Base-by-base conservation (phyloP, 2,329 filamentous ascomycete genomes). In the Shiraia bambusicola region DNA sequence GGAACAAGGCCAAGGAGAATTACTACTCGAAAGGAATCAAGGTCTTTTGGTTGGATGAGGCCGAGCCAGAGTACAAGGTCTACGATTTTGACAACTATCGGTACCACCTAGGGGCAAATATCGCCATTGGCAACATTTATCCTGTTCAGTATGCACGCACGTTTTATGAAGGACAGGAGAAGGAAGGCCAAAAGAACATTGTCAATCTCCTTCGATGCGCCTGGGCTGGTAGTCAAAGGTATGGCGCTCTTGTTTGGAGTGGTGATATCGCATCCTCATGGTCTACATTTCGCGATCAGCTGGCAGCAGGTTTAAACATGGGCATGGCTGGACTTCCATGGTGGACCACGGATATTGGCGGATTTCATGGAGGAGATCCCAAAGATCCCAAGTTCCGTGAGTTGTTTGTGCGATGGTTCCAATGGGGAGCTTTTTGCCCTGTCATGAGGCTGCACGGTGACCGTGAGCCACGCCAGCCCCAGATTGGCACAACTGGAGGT, bases 271-370 rank as follows among this genome's bases (percentile, higher is more conserved):
- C 82, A 0, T 81, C 76, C 0, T 82, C 78, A 0, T 86, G 82
- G 83, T 63, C 61, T 2, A 80, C 74, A 17, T 72, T 85, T 34
- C 73, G 78, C 3, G 75, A 79, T 43, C 81, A 86, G 58, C 67
- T 86, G 2, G 72, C 79, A 0, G 82, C 83, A 0, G 83, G 83
- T 0, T 67, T 86, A 14, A 83, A 83, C 56, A 84, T 84, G 78
- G 83, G 81, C 0, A 66, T 86, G 4, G 72, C 80, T 0, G 83
- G 83, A 0, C 73, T 86, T 8, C 76, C 81, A 0, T 85, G 82
- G 82, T 86, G 81, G 80, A 86, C 83, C 0, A 86, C 82, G 1
- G 83, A 86, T 52, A 86, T 86, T 37, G 83, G 83, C 2, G 83
- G 83, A 1, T 86, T 87, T 56, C 82, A 86, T 54, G 82, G 82